These are phyloP conservation scores for Straminergon stramineum DNA, from an alignment of 225 moss, liverwort and hornwort species.

Conservation along the genomic window DNA sequence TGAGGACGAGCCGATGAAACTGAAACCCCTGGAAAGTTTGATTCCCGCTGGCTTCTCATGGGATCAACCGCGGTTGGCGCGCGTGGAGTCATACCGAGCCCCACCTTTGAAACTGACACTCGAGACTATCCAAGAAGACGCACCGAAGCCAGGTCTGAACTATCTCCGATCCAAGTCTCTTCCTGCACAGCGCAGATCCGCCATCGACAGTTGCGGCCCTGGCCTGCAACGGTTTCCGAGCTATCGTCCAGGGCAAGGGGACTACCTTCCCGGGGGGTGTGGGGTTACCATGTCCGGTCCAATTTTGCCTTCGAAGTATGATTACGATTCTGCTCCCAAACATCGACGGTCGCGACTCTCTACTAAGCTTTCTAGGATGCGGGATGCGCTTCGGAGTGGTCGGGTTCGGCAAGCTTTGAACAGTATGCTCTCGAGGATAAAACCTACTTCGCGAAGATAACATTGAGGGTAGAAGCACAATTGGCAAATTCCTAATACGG, in stretches of 20 bases:
- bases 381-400: slow-evolving; percentile 12
- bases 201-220: background rate
- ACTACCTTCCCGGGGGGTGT: background rate
- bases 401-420: slow-evolving; percentile 9
- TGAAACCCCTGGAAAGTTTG: background rate
- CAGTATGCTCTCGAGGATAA: background rate
- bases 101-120: slow-evolving; percentile 25
- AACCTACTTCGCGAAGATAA: background rate
- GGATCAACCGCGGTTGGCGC: slow-evolving; percentile 17
- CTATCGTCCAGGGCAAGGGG: slow-evolving; percentile 8
- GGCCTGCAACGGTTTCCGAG: slow-evolving; percentile 4
- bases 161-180: slow-evolving; percentile 34
- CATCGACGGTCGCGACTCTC: slow-evolving; percentile 12
- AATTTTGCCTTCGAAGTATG: slow-evolving; percentile 3
- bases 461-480: background rate
- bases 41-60: background rate
- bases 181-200: background rate
- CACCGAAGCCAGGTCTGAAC: slow-evolving; percentile 2
- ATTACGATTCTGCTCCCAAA: background rate
- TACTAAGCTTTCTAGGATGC: background rate
- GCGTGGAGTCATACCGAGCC: slow-evolving; percentile 25
- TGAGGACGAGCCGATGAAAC: background rate
- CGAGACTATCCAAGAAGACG: slow-evolving; percentile 38
- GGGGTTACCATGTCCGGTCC: slow-evolving; percentile 25
- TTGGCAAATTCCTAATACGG: background rate